Evolutionary conservation across 169 alveolate genomes (phyloP).

Genomic region (Eimeria acervulina): DNA sequence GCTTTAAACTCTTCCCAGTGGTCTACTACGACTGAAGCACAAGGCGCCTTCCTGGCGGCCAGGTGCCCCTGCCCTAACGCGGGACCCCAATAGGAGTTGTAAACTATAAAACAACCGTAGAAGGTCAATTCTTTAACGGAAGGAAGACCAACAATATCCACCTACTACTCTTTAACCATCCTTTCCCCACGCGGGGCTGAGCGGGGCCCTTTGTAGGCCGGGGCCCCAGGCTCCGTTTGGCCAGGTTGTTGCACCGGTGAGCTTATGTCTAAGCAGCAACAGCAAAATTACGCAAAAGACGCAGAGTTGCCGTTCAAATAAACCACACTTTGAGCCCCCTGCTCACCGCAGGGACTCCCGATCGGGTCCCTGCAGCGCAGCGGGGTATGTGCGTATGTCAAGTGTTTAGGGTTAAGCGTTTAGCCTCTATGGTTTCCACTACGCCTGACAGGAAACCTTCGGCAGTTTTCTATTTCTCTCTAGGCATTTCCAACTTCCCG

Average conservation of each 20-base stretch:
- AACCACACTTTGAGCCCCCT: not conserved
- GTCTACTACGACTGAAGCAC: not conserved
- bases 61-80: conserved; percentile 8
- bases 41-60: not conserved
- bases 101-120: not conserved
- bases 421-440: too few species aligned
- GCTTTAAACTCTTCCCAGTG: not conserved
- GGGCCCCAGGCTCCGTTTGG: not conserved
- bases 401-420: not conserved
- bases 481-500: not conserved
- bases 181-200: conserved; percentile 29
- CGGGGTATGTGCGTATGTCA: not conserved
- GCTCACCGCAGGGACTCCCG: not conserved
- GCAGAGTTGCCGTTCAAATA: not conserved
- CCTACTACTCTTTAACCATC: not conserved
- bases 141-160: not conserved
- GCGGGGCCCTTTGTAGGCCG: not conserved
- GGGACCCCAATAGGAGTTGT: not conserved
- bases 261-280: not conserved
- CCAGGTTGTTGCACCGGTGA: not conserved
- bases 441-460: not conserved
- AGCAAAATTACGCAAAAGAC: not conserved
- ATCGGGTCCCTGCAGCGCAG: not conserved
- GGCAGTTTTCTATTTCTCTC: not conserved
- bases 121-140: not conserved